Base-by-base conservation (phyloP, 148 eudicot species). In the Vaccinium myrtillus region DNA sequence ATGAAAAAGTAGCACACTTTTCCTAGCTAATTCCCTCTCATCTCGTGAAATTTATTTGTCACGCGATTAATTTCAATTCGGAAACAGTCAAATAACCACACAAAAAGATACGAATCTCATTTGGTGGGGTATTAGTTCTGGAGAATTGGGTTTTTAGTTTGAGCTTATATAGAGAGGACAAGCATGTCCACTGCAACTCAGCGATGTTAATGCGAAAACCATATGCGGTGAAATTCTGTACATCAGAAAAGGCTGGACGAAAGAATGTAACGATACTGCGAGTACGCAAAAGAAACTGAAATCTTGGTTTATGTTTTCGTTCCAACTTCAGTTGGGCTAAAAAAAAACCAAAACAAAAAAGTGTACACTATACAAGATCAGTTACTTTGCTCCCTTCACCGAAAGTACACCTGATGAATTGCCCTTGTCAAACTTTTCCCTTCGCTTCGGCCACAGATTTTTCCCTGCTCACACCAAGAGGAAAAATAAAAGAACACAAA, bases 361-460 rank as follows among this genome's bases (percentile, higher is more conserved):
- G 51, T 61, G 79, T 76, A 56, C 48, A 5, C 79, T 77, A 56
- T 87, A 39, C 80, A 84, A 82, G 77, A 21, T 23, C 25, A 18
- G 74, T 50, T 55, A 55, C 78, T 8, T 61, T 11, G 50, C 30
- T 9, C 50, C 19, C 63, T 70, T 83, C 83, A 89, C 36, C 87
- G 88, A 50, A 89, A 53, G 86, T 83, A 56, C 54, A 87, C 82
- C 65, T 67, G 85, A 81, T 50, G 79, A 67, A 15, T 73, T 53
- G 50, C 25, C 19, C 67, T 83, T 46, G 49, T 36, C 48, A 67
- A 58, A 49, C 53, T 85, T 58, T 78, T 85, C 81, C 43, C 86
- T 82, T 78, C 78, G 50, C 75, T 84, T 75, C 76, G 81, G 65
- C 84, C 48, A 39, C 46, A 51, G 71, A 69, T 21, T 12, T 85